Conservation (phyloP, 257 asterid genomes). For the Phtheirospermum japonicum region DNA sequence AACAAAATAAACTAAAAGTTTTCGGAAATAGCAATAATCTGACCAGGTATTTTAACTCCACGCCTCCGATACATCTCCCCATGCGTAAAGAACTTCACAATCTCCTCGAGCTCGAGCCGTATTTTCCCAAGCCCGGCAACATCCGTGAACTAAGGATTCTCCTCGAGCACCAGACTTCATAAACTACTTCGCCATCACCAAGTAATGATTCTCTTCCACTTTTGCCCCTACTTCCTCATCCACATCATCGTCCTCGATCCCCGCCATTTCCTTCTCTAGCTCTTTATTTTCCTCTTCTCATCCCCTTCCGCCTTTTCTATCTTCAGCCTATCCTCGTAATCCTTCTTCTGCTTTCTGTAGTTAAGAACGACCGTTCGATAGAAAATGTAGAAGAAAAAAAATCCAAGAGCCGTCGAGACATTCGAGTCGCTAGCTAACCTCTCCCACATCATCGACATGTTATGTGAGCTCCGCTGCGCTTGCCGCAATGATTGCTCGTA, state of each 20-base stretch:
- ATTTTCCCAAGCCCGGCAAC: conserved; percentile 99
- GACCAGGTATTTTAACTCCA: conserved; percentile 95
- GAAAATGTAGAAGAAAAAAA: conserved; percentile 75
- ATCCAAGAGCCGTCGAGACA: conserved; percentile 67
- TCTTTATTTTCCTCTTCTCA: conserved; percentile 84
- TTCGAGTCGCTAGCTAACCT: conserved; percentile 63
- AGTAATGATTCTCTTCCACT: conserved; percentile 68
- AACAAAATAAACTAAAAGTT: conserved; percentile 18
- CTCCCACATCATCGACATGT: conserved; percentile 63
- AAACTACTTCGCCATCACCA: conserved; percentile 76
- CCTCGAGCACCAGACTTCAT: conserved; percentile 97
- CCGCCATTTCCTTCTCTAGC: conserved; percentile 72
- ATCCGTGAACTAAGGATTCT: conserved; percentile 82
- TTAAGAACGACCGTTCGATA: conserved; percentile 75
- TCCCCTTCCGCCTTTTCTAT: conserved; percentile 91
- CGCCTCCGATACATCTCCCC: conserved; percentile 96
- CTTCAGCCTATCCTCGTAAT: conserved; percentile 91
- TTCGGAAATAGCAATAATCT: conserved; percentile 23
- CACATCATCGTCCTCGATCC: conserved; percentile 56
- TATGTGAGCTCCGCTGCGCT: conserved; percentile 46
- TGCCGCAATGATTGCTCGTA: conserved; percentile 44
- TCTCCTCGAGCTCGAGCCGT: conserved; percentile 93
- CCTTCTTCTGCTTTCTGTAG: conserved; percentile 84
- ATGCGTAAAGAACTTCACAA: conserved; percentile 96
- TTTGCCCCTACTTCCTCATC: conserved; percentile 66